Conservation (phyloP, 2,329 filamentous ascomycete species). For the Myriangium duriaei region DNA sequence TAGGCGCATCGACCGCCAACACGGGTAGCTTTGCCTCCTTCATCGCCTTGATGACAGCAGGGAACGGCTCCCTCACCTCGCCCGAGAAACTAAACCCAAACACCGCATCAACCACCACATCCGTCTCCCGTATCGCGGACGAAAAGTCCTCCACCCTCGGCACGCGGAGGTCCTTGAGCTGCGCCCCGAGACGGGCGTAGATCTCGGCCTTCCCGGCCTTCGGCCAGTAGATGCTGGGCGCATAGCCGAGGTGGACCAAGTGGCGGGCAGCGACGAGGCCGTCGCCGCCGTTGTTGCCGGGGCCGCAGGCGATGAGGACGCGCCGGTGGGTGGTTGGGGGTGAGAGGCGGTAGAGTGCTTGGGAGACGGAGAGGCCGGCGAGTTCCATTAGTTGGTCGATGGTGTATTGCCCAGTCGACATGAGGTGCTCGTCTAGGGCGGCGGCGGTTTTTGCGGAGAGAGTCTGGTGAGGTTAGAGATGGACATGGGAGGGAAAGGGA, state of each 20-base stretch:
- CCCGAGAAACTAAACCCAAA: conserved; percentile 93
- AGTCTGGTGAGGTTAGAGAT: conserved; percentile 34
- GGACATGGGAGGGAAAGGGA: neutral
- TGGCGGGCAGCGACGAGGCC: conserved; percentile 90
- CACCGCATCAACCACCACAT: conserved; percentile 84
- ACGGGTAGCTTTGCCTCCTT: conserved; percentile 63
- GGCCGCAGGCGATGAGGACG: conserved; percentile 82
- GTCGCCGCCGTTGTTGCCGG: conserved; percentile 70
- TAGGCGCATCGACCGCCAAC: conserved; percentile 82
- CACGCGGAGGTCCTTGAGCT: conserved; percentile 70
- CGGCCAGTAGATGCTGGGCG: conserved; percentile 80
- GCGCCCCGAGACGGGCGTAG: conserved; percentile 74
- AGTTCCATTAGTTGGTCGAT: conserved; percentile 97
- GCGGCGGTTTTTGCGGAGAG: conserved; percentile 78
- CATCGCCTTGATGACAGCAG: conserved; percentile 64
- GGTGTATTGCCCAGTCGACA: conserved; percentile 78
- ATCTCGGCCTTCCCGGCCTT: conserved; percentile 84
- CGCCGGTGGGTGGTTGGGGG: conserved; percentile 58
- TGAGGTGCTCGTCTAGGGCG: conserved; percentile 83
- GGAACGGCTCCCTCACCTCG: conserved; percentile 85
- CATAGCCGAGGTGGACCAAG: conserved; percentile 82
- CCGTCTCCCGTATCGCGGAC: conserved; percentile 50
- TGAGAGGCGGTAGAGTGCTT: conserved; percentile 79
- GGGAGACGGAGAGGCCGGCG: conserved; percentile 82
- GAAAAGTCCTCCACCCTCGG: conserved; percentile 76